phyloP scores from a whole-genome alignment of 768 basidiomycete species.

The Lentinula sp. region DNA sequence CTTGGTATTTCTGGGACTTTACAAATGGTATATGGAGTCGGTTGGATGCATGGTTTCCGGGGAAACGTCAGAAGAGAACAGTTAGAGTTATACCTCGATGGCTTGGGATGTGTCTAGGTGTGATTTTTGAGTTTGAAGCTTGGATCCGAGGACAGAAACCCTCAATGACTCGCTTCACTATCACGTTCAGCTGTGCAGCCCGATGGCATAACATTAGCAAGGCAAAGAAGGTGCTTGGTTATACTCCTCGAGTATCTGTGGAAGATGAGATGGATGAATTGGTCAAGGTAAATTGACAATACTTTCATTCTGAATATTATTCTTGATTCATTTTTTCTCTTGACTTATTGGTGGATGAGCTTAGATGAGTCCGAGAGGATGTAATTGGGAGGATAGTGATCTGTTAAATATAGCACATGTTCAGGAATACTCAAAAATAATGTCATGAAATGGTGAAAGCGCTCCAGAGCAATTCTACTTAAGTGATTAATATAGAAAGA shows the following conservation, averaged over 20 bases:
- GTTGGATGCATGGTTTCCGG: constrained; percentile 33
- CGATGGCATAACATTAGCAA: constrained; percentile 70
- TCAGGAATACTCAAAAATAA: too few relatives aligned
- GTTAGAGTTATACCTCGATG: background rate
- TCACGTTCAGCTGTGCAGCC: constrained; percentile 47
- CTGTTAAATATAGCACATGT: too few relatives aligned
- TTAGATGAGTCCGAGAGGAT: too few relatives aligned
- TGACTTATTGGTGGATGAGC: background rate
- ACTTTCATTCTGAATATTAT: too few relatives aligned
- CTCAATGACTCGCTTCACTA: constrained; percentile 54
- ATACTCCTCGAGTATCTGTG: constrained; percentile 63
- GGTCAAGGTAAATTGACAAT: constrained; percentile 32
- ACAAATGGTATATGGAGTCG: constrained; percentile 49
- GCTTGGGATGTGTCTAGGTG: constrained; percentile 22
- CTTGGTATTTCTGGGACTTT: constrained; percentile 72
- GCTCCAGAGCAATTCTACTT: too few relatives aligned
- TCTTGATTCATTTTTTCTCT: constrained; percentile 12
- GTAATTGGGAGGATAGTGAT: too few relatives aligned
- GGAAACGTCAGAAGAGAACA: constrained; percentile 20
- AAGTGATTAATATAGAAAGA: too few relatives aligned
- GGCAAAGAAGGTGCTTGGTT: constrained; percentile 63
- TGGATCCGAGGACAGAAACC: constrained; percentile 53
- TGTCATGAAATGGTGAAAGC: too few relatives aligned
- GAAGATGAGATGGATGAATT: constrained; percentile 60
- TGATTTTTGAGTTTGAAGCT: constrained; percentile 39